Evolutionary conservation across 768 basidiomycete genomes (phyloP), one percentile per base, ranked within the genome.

Genomic region (Galerina sulciceps): DNA sequence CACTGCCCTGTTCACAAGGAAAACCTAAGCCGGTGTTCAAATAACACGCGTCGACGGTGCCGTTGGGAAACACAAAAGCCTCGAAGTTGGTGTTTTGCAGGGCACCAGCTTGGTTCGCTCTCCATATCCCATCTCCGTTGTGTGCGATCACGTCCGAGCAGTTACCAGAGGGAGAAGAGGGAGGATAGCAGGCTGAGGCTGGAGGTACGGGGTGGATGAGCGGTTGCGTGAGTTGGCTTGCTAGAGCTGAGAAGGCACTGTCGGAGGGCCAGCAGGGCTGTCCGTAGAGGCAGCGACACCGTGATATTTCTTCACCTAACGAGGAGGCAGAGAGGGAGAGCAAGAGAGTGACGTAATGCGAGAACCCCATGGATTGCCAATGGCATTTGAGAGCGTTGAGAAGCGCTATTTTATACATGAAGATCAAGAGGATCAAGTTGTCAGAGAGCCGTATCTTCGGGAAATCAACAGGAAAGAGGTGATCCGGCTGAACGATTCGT

Each of bases 21-120:
- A 71, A 44, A 3, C 75, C 77, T 0, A 79, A 62, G 0, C 71
- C 67, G 0, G 76, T 78, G 55, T 85, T 77, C 42, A 84, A 57
- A 37, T 81, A 84, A 75, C 85, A 88, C 1, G 74, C 77, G 59
- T 77, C 77, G 46, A 82, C 79, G 43, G 79, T 82, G 34, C 77
- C 81, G 63, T 81, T 82, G 17, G 41, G 60, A n/a, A 71, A 78
- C 1, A 68, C 61, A 55, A 64, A 76, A 1, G 65, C 66, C 48
- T 73, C 72, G 45, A 67, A 70, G 50, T 71, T 72, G 18, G 61
- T 47, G 5, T 63, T 46, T 49, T 81, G 72, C 71, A 79, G 72
- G 1, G 76, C 71, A 0, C 81, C 81, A 13, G 80, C 64, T 35
- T 74, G 72, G 20, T 73, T 67, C 0, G 81, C 56, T 1, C 79